Percentiles rank a stretch among this genome's conserved stretches.
Conservation (phyloP, 1,284 basidiomycete species). For the Irpex sp. region DNA sequence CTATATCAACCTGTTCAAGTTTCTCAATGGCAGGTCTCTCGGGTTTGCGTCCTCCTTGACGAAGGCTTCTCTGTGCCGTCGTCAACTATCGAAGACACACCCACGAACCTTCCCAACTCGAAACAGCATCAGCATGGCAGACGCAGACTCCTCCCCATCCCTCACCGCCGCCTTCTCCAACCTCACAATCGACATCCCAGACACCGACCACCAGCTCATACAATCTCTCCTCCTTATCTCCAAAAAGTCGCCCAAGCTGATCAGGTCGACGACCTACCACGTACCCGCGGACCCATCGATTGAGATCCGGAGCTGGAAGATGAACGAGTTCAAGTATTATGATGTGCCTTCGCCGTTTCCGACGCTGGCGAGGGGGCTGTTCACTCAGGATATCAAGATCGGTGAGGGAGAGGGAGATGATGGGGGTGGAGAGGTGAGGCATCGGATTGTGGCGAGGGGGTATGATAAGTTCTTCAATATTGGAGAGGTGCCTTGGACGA, state of each 20-base stretch:
- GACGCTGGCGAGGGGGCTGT: conserved; percentile 84
- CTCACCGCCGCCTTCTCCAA: conserved; percentile 7
- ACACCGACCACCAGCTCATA: conserved; percentile 56
- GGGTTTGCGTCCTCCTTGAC: background rate
- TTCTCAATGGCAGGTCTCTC: background rate
- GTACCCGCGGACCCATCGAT: conserved; percentile 51
- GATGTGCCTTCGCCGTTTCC: conserved; percentile 86
- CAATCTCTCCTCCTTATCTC: conserved; percentile 44
- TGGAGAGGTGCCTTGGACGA: conserved; percentile 91
- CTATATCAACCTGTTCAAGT: background rate
- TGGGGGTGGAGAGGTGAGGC: conserved; percentile 42
- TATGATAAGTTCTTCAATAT: conserved; percentile 99
- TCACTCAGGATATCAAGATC: conserved; percentile 47
- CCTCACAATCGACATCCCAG: conserved; percentile 12
- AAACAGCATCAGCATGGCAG: background rate
- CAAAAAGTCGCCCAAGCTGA: conserved; percentile 50
- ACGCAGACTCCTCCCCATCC: background rate
- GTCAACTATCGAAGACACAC: background rate
- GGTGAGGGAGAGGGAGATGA: conserved; percentile 42
- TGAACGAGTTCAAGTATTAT: conserved; percentile 93
- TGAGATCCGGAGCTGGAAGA: conserved; percentile 82
- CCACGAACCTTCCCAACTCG: background rate
- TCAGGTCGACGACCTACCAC: conserved; percentile 47
- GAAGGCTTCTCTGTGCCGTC: background rate
- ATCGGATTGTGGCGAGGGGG: conserved; percentile 84